A percentile compares a stretch with the other conserved stretches of the same genome.
phyloP scores from a whole-genome alignment of 371 early-diverging fungal species.

The Haplosporangium sp. region DNA sequence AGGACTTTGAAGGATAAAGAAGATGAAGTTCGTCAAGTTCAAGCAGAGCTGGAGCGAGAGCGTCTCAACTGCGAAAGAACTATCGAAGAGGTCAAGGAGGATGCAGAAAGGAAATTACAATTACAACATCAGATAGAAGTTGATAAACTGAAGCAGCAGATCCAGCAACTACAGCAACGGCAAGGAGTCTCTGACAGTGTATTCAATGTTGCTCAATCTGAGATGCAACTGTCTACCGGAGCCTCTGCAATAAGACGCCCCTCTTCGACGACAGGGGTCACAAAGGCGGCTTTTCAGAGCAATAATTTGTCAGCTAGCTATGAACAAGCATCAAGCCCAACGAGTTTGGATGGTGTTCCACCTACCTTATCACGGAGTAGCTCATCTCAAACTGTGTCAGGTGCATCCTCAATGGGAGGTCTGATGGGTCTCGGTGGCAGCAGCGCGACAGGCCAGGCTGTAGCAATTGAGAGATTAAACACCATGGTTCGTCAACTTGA shows the following conservation, averaged over 20 bases:
- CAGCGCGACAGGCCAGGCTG: slow-evolving; percentile 32
- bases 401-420: slow-evolving; percentile 10
- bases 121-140: slow-evolving; percentile 61
- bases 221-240: not conserved
- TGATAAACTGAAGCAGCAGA: slow-evolving; percentile 37
- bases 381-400: slow-evolving; percentile 35
- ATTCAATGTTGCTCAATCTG: not conserved
- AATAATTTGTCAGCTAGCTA: slow-evolving; percentile 2
- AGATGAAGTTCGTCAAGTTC: slow-evolving; percentile 27
- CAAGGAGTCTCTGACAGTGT: slow-evolving; percentile 11
- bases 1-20: slow-evolving; percentile 34
- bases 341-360: slow-evolving; percentile 32
- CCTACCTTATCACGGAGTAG: slow-evolving; percentile 30
- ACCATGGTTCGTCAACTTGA: slow-evolving; percentile 72
- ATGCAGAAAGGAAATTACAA: slow-evolving; percentile 55
- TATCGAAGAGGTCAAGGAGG: slow-evolving; percentile 55
- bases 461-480: slow-evolving; percentile 70
- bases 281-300: not conserved
- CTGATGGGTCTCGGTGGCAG: slow-evolving; percentile 29
- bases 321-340: slow-evolving; percentile 27
- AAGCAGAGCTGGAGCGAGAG: slow-evolving; percentile 47
- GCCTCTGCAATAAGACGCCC: slow-evolving; percentile 6
- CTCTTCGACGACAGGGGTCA: slow-evolving; percentile 10
- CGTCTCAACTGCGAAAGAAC: slow-evolving; percentile 49
- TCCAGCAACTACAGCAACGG: slow-evolving; percentile 38